Percentiles rank a stretch among this genome's conserved stretches.
Conservation (phyloP, 2,329 filamentous ascomycete genomes). For the Pezizomycotina sp. region DNA sequence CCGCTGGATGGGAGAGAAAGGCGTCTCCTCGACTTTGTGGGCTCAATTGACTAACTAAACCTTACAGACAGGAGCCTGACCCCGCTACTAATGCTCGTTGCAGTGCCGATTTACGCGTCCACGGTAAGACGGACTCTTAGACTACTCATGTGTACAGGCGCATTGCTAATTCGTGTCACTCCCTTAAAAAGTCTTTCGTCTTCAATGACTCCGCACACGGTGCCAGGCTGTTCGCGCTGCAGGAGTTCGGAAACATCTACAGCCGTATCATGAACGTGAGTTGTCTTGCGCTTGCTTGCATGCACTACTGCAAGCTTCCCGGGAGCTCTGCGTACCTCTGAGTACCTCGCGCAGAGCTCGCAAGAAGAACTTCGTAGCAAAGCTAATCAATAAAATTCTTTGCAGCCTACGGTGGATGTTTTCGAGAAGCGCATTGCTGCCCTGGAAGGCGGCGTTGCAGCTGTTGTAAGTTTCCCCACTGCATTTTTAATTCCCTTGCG, state of each 20-base stretch:
- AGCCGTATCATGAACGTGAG: conserved; percentile 83
- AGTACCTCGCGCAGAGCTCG: too few relatives aligned
- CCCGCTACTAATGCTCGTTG: conserved; percentile 64
- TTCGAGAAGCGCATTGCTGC: conserved; percentile 95
- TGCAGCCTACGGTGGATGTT: conserved; percentile 78
- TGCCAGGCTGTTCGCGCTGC: conserved; percentile 85
- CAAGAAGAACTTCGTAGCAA: too few relatives aligned
- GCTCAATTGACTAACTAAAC: conserved; percentile 4
- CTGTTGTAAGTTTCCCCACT: conserved; percentile 34
- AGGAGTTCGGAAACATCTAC: conserved; percentile 97
- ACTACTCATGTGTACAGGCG: neutral
- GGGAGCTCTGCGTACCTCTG: neutral
- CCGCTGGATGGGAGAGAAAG: conserved; percentile 4
- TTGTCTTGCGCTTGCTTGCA: conserved; percentile 17
- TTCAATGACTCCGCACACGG: conserved; percentile 97
- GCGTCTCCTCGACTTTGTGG: conserved; percentile 4
- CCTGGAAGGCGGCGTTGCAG: conserved; percentile 77
- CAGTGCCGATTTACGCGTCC: conserved; percentile 89
- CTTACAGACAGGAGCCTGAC: conserved; percentile 57
- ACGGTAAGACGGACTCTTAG: conserved; percentile 38
- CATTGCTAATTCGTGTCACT: neutral
- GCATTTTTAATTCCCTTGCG: too few relatives aligned
- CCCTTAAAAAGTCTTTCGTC: conserved; percentile 49
- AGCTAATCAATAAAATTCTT: too few relatives aligned
- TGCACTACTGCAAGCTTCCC: neutral